Evolutionary conservation across 257 asterid species (phyloP).

Genomic region (Schizonepeta tenuifolia): DNA sequence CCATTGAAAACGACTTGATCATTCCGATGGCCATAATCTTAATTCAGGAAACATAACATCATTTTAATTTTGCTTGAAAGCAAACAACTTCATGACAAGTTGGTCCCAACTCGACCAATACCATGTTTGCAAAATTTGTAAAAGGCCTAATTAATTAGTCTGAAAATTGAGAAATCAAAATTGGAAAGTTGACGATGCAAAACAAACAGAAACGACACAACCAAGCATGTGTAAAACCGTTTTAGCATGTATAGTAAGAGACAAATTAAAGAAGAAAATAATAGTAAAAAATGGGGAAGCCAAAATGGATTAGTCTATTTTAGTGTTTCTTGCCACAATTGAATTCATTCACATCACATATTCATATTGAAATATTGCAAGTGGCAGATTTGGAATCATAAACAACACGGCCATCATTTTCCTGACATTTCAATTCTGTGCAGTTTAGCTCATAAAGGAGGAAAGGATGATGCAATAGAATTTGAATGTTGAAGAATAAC

Average conservation of each 20-base stretch:
- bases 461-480: background rate
- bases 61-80: background rate
- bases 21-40: conserved; percentile 25
- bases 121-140: too few species aligned
- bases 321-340: conserved; percentile 3
- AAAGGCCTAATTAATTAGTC: background rate
- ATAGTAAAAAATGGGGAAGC: background rate
- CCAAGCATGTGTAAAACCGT: conserved; percentile 11
- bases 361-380: conserved; percentile 22
- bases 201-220: background rate
- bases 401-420: background rate
- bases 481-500: background rate
- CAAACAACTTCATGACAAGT: background rate
- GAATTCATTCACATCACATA: conserved; percentile 23
- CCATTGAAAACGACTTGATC: background rate
- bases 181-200: conserved; percentile 31
- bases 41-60: background rate
- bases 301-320: conserved; percentile 10
- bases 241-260: background rate
- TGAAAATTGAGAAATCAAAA: background rate
- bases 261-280: too few species aligned
- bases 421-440: too few species aligned
- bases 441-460: too few species aligned
- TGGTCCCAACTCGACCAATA: background rate
- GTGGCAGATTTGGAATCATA: conserved; percentile 27